Base-by-base conservation (phyloP, 2,329 filamentous ascomycete species). In the Xylaria hypoxylon region DNA sequence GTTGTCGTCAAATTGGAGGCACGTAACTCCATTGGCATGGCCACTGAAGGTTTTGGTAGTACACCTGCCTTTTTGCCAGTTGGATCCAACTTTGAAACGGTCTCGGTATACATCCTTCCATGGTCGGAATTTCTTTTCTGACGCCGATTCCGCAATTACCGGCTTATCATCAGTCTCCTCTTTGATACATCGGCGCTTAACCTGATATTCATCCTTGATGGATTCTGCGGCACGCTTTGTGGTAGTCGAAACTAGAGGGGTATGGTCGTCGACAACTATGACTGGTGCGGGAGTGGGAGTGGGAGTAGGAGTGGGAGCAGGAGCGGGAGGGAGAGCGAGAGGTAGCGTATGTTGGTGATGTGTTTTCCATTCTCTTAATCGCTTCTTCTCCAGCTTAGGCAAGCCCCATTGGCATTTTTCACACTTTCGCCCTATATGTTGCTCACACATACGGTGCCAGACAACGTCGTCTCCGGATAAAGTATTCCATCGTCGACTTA, bases 21-120 rank as follows among this genome's bases (percentile, higher is more conserved):
- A 87, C 44, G 82, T 96, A 65, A 96, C 89, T 44, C 95, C 95
- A 76, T 97, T 97, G 11, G 88, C 90, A 79, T 98, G 91, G 1
- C 94, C 95, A 72, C 90, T 90, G 79, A 99, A 93, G 13, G 92
- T 88, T 76, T 91, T 94, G 71, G 92, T 91, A 6, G 90, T 90
- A 80, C 91, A 98, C 42, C 95, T 89, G 3, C 96, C 95, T 70
- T 97, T 94, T 78, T 97, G 97, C 96, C 96, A 99, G 78, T 98
- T 98, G 67, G 91, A 96, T 58, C 96, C 95, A 53, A 99, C 94
- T 78, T 95, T 96, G 84, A 95, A 98, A 17, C 93, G 89, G 78
- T 97, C 95, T 70, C 93, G 92, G 82, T 99, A 99, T 1, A 99
- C 93, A 68, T 97, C 94, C 79, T 99, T 99, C 96, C 96, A 99